phyloP scores from a whole-genome alignment of 306 rosid genomes.

The Inga leiocalycina region DNA sequence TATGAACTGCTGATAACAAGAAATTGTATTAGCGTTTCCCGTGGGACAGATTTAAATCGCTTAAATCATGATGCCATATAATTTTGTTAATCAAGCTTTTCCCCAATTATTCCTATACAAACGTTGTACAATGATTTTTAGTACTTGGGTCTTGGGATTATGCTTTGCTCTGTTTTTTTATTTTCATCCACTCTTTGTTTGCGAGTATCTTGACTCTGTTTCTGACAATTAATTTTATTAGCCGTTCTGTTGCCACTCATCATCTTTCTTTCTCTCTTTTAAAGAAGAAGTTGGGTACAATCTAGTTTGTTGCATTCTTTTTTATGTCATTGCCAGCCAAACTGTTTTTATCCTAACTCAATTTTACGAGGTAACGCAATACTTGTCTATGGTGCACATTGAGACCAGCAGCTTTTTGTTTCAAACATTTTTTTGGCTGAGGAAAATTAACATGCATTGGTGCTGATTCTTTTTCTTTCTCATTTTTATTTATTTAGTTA shows the following conservation, averaged over 20 bases:
- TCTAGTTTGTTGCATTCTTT: not conserved
- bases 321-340: slow-evolving; percentile 8
- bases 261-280: not conserved
- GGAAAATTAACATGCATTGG: not conserved
- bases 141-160: not conserved
- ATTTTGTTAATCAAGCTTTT: not conserved
- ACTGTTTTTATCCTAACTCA: not conserved
- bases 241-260: not conserved
- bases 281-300: not conserved
- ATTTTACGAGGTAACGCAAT: not conserved
- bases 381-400: not conserved
- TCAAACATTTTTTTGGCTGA: not conserved
- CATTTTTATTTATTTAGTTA: not conserved
- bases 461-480: slow-evolving; percentile 33
- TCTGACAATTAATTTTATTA: not conserved
- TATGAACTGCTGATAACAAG: slow-evolving; percentile 3
- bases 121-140: not conserved
- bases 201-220: not conserved
- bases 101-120: not conserved
- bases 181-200: not conserved
- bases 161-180: not conserved
- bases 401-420: slow-evolving; percentile 4
- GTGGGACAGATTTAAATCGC: not conserved
- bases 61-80: not conserved
- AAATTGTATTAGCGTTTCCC: not conserved